Conservation (phyloP, 2,329 filamentous ascomycete genomes). For the Penicillium sp. region DNA sequence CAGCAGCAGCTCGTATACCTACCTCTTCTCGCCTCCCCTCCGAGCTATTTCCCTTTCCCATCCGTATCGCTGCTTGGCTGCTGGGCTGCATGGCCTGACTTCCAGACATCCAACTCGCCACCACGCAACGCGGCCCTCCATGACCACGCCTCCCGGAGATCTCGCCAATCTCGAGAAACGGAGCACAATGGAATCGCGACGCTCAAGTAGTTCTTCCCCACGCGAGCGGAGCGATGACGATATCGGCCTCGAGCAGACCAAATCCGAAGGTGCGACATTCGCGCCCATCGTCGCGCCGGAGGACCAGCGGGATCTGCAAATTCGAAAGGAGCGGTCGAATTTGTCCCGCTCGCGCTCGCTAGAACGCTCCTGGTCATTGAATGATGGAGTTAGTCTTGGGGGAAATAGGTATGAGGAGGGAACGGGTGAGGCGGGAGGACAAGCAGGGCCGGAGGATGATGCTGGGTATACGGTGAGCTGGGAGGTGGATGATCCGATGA, state of each 20-base stretch:
- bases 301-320: constrained; percentile 9
- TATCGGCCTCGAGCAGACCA: constrained; percentile 11
- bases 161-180: constrained; percentile 12
- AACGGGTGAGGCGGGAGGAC: constrained; percentile 21
- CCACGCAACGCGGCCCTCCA: background rate
- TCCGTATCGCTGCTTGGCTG: background rate
- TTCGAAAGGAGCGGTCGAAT: constrained; percentile 27
- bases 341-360: constrained; percentile 27
- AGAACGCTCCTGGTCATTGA: constrained; percentile 40
- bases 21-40: background rate
- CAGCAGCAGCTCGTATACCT: background rate
- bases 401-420: constrained; percentile 22
- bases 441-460: constrained; percentile 20
- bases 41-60: background rate
- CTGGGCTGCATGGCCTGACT: constrained; percentile 3
- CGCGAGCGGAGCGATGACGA: constrained; percentile 14
- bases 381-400: constrained; percentile 37
- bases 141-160: constrained; percentile 10
- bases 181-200: constrained; percentile 7
- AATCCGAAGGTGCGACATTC: constrained; percentile 16
- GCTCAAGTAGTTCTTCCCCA: background rate
- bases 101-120: background rate
- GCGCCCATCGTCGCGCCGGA: constrained; percentile 26
- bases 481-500: constrained; percentile 73
- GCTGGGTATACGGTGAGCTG: constrained; percentile 70